Percentiles rank a stretch among this genome's conserved stretches.
Conservation (phyloP, 768 basidiomycete genomes). For the Calocera cornea region DNA sequence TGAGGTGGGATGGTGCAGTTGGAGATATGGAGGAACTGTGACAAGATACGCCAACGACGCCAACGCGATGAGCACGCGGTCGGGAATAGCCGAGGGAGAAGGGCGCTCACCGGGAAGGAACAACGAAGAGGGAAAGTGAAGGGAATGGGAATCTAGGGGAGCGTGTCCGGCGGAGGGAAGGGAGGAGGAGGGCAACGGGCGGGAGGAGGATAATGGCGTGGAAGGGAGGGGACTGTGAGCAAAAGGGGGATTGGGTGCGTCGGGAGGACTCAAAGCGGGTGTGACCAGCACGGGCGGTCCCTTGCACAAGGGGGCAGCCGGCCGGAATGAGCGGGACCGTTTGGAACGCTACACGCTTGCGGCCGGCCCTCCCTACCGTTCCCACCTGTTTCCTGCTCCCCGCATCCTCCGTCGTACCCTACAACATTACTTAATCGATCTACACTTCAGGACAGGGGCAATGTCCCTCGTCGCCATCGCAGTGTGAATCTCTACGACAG, state of each 20-base stretch:
- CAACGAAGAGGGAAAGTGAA: not conserved
- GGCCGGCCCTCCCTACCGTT: not conserved
- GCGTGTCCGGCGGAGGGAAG: conserved; percentile 8
- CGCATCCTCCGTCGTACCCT: not conserved
- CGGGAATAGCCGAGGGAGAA: not conserved
- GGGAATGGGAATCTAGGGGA: not conserved
- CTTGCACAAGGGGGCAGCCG: not conserved
- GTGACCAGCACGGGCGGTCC: not conserved
- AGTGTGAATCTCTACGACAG: too few relatives aligned
- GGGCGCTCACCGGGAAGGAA: not conserved
- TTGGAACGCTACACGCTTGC: not conserved
- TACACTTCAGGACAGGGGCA: too few relatives aligned
- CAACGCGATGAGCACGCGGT: not conserved
- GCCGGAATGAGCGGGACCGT: not conserved
- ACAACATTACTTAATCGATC: too few relatives aligned
- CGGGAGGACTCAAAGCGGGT: not conserved
- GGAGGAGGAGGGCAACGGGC: not conserved
- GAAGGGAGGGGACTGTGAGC: conserved; percentile 2
- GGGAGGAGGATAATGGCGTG: conserved; percentile 6
- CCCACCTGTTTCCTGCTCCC: not conserved
- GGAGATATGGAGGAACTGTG: not conserved
- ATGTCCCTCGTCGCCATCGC: too few relatives aligned
- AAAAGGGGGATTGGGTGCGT: not conserved
- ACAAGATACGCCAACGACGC: not conserved
- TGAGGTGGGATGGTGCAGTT: not conserved